Conservation (phyloP, 495 filamentous ascomycete genomes). For the Glutinoglossum americanum region DNA sequence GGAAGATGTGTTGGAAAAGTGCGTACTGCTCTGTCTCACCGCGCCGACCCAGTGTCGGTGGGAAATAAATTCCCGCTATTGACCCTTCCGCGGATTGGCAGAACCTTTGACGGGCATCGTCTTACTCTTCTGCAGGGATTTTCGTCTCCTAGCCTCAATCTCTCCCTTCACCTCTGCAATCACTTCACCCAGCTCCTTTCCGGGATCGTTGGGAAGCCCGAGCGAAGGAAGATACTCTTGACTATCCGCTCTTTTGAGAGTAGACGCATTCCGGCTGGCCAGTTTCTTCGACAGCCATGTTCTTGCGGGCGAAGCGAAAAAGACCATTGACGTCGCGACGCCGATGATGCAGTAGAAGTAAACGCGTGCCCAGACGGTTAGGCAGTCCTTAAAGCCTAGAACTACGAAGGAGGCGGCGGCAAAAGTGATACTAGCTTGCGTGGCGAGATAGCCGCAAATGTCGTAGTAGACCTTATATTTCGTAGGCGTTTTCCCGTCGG, state of each 20-base stretch:
- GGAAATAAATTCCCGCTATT: no score
- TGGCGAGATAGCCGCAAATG: slow-evolving; percentile 51
- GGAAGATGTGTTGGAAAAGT: no score
- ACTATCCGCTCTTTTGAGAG: slow-evolving; percentile 14
- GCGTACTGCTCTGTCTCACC: no score
- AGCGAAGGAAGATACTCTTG: slow-evolving; percentile 28
- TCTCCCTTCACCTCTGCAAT: slow-evolving; percentile 53
- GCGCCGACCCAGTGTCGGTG: no score
- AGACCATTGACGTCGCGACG: slow-evolving; percentile 36
- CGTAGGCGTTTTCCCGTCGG: slow-evolving; percentile 39
- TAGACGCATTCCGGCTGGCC: slow-evolving; percentile 8
- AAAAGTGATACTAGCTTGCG: slow-evolving; percentile 70
- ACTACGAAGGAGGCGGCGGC: slow-evolving; percentile 64
- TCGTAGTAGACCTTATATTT: slow-evolving; percentile 74
- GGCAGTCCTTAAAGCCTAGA: slow-evolving; percentile 40
- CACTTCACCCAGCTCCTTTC: slow-evolving; percentile 56
- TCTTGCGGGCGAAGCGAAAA: slow-evolving; percentile 67
- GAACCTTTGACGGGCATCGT: no score
- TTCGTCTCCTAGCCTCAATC: slow-evolving; percentile 35
- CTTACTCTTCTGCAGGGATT: slow-evolving; percentile 14
- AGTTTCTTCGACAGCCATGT: slow-evolving; percentile 16
- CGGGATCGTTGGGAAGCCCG: slow-evolving; percentile 59
- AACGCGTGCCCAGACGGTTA: slow-evolving; percentile 60
- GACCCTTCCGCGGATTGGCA: no score
- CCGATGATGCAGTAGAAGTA: slow-evolving; percentile 70